Percentiles rank a stretch among this genome's conserved stretches.
These are phyloP conservation scores for Apiospora pterosperma DNA, from an alignment of 2,329 filamentous ascomycete genomes.

Conservation along the genomic window DNA sequence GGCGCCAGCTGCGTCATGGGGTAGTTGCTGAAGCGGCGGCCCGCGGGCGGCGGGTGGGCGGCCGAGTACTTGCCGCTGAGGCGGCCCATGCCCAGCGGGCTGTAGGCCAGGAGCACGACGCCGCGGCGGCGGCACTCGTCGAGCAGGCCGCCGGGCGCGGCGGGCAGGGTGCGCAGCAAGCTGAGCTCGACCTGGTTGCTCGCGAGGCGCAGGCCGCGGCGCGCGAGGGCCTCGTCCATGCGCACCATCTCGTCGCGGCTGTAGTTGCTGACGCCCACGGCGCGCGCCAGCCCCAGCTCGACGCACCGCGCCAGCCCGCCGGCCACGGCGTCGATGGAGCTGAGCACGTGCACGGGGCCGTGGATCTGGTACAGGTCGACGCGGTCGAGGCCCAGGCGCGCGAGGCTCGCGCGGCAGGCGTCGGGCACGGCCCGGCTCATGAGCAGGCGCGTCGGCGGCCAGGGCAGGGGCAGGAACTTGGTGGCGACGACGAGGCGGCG, in stretches of 20 bases:
- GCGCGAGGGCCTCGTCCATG: conserved; percentile 36
- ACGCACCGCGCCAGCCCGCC: conserved; percentile 40
- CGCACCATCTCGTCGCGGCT: conserved; percentile 35
- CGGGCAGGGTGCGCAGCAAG: conserved; percentile 35
- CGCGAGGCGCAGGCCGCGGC: conserved; percentile 34
- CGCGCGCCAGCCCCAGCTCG: conserved; percentile 34
- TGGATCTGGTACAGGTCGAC: conserved; percentile 33
- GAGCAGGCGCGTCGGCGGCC: conserved; percentile 23
- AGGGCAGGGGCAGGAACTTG: conserved; percentile 33
- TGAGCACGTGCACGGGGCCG: conserved; percentile 36
- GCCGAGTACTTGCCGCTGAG: conserved; percentile 36
- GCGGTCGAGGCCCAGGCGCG: conserved; percentile 33
- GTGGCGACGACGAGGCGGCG: conserved; percentile 35
- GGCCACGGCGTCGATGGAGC: conserved; percentile 34
- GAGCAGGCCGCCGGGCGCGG: conserved; percentile 36
- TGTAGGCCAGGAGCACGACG: conserved; percentile 40
- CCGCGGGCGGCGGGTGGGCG: conserved; percentile 32
- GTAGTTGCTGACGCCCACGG: conserved; percentile 43
- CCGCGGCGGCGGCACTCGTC: conserved; percentile 34
- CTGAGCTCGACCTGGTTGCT: conserved; percentile 43
- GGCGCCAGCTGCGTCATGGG: conserved; percentile 39
- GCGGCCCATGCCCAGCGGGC: conserved; percentile 35
- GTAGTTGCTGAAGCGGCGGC: conserved; percentile 37
- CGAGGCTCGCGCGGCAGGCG: conserved; percentile 33
- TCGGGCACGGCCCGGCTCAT: conserved; percentile 29